Conservation (phyloP, 495 filamentous ascomycete species). For the Penicillium steckii region DNA sequence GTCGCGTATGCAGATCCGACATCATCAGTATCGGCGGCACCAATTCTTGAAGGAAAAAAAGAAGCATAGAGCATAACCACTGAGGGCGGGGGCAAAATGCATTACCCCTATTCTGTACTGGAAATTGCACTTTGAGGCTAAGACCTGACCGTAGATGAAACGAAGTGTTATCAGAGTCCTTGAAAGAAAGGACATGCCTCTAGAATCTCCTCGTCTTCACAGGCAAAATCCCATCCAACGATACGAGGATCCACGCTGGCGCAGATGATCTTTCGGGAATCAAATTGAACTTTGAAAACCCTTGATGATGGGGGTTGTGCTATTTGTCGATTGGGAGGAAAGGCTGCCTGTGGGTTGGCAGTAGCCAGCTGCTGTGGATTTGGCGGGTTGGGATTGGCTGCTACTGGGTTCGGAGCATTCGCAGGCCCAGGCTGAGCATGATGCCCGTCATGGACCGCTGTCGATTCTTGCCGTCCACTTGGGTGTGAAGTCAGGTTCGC, state of each 20-base stretch:
- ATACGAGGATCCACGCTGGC: slow-evolving; percentile 88
- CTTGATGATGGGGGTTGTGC: slow-evolving; percentile 46
- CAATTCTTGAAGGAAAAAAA: neutral
- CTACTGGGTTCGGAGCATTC: neutral
- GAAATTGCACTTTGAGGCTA: too few species aligned
- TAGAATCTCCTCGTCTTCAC: slow-evolving; percentile 79
- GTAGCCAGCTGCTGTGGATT: slow-evolving; percentile 4
- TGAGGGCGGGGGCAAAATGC: too few species aligned
- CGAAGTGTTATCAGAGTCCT: slow-evolving; percentile 23
- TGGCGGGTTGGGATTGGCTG: slow-evolving; percentile 2
- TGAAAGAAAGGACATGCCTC: slow-evolving; percentile 77
- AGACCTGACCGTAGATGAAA: neutral
- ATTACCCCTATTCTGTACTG: too few species aligned
- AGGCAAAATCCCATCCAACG: slow-evolving; percentile 97
- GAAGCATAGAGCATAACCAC: neutral
- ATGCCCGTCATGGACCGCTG: neutral
- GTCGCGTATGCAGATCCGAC: neutral
- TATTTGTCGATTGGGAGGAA: slow-evolving; percentile 10
- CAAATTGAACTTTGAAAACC: slow-evolving; percentile 98
- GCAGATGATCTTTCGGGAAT: slow-evolving; percentile 89
- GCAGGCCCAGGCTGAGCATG: neutral
- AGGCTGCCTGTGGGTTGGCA: slow-evolving; percentile 20
- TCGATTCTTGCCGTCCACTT: neutral
- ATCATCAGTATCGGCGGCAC: neutral
- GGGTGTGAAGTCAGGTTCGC: slow-evolving; percentile 2